Evolutionary conservation across 345 rosid species (phyloP), one percentile per base, ranked within the genome.

Genomic region (Microcos paniculata): DNA sequence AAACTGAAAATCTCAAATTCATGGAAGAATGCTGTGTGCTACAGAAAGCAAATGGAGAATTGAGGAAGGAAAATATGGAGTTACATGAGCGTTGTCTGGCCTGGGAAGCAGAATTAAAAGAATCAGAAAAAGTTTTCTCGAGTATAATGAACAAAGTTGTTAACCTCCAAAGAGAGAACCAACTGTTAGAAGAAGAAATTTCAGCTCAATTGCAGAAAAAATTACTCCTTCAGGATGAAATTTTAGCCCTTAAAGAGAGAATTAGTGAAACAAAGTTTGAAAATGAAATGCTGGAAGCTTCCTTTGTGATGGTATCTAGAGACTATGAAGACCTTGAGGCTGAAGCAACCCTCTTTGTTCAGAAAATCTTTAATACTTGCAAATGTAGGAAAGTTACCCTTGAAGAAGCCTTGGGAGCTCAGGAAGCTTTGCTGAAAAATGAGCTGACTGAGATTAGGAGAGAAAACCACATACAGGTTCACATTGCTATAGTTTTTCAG

Each of bases 271-370:
- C 71, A 24, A 85, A 79, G 63, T 84, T 86, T 23, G 92, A 89
- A 75, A 90, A 87, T 43, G 86, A 89, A 82, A 85, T 85, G 70
- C 81, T 90, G 19, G 87, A 80, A 82, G 88, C 87, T 63, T 87
- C 92, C 24, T 52, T 83, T 1, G 86, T 84, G 85, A 85, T 87
- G 49, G 57, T 90, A 73, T 81, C 82, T 1, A 86, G 79, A 68
- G 91, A 87, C 80, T 80, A 81, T 26, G 88, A 85, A 82, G 90
- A 79, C 63, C 74, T 86, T 58, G 80, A 81, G 78, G 73, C 75
- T 0, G 87, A 87, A 83, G 78, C 76, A 71, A 63, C 15, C 43
- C 57, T 62, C 69, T 46, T 71, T 2, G 56, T 71, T 19, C 76
- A 81, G 80, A 86, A 82, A 76, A 79, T 90, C 28, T 76, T 85